Base-by-base conservation (phyloP, 148 eudicot genomes). In the Camellia sinensis region DNA sequence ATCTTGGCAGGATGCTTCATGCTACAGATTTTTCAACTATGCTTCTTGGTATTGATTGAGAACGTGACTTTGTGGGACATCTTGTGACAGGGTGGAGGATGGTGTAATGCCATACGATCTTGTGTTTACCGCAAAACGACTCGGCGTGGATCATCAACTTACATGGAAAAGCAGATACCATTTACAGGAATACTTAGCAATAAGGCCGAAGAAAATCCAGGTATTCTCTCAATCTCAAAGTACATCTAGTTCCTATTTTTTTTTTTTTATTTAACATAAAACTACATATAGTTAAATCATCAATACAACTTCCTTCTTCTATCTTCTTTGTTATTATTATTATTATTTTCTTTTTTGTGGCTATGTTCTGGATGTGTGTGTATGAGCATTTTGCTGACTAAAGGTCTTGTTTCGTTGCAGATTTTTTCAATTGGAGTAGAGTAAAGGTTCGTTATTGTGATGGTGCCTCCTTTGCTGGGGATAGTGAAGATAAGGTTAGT, bases 391-490 rank as follows among this genome's bases (percentile, higher is more conserved):
- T 76, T 62, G 14, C 62, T 15, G 1, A 80, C 17, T 87, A 43
- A 21, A 7, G n/a, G 5, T 74, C 68, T 41, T 11, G 12, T 80
- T 60, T 48, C n/a, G 46, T 67, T 80, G 84, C 90, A 96, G 99
- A 94, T 86, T 96, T 96, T 86, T 96, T 89, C 86, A 96, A 96
- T 84, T 96, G 98, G 98, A 96, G 94, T 82, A 92, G 97, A 86
- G 91, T 94, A 40, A 96, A 96, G 89, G 77, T 96, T 64, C 89
- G 99, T 43, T 96, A 96, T 79, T 96, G 99, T 81, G 99, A 96
- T 83, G 98, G 99, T 56, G 98, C 98, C 78, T 96, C 99, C 68
- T 96, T 96, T 88, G 86, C 97, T 1, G 93, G 99, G 70, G 99
- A 96, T 67, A 81, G 97, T 77, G 92, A 94, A 77, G 86, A 96